Percentiles rank a stretch among this genome's conserved stretches.
phyloP scores from a whole-genome alignment of 2,329 filamentous ascomycete genomes.

The Didymella arachidicola region DNA sequence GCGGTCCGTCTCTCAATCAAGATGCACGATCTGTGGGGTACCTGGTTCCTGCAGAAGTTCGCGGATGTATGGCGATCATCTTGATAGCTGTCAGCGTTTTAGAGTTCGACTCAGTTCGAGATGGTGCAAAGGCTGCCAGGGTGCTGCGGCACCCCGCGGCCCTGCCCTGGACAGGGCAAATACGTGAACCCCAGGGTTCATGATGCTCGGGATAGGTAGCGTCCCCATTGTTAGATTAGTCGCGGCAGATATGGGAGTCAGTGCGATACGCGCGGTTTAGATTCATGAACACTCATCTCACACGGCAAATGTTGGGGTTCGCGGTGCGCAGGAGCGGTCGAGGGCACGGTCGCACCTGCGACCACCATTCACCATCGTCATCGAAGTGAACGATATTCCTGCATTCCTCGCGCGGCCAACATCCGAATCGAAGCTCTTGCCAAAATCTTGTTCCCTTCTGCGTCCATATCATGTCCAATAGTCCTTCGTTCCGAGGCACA shows the following conservation, averaged over 20 bases:
- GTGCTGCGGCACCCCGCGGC: not conserved
- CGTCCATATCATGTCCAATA: conserved; percentile 4
- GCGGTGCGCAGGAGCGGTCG: not conserved
- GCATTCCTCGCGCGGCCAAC: conserved; percentile 6
- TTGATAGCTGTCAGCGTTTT: conserved; percentile 6
- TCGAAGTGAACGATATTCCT: not conserved
- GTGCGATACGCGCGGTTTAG: not conserved
- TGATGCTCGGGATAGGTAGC: not conserved
- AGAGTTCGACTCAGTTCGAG: conserved; percentile 11
- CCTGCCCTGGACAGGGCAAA: not conserved
- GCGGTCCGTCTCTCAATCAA: conserved; percentile 24
- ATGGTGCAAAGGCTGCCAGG: conserved; percentile 1
- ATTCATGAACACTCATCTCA: not conserved
- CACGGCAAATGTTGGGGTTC: not conserved
- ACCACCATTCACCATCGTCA: not conserved
- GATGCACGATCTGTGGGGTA: conserved; percentile 26
- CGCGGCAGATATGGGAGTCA: not conserved
- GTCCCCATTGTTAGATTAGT: not conserved
- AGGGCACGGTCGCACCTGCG: not conserved
- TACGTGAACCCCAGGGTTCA: not conserved
- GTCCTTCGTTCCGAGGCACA: conserved; percentile 10
- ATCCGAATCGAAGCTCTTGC: conserved; percentile 17
- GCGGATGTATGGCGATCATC: conserved; percentile 21
- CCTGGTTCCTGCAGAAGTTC: conserved; percentile 28
- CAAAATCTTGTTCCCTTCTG: conserved; percentile 10